These are phyloP conservation scores for Erodium chrysanthum DNA, from an alignment of 441 rosid genomes.

Conservation along the genomic window DNA sequence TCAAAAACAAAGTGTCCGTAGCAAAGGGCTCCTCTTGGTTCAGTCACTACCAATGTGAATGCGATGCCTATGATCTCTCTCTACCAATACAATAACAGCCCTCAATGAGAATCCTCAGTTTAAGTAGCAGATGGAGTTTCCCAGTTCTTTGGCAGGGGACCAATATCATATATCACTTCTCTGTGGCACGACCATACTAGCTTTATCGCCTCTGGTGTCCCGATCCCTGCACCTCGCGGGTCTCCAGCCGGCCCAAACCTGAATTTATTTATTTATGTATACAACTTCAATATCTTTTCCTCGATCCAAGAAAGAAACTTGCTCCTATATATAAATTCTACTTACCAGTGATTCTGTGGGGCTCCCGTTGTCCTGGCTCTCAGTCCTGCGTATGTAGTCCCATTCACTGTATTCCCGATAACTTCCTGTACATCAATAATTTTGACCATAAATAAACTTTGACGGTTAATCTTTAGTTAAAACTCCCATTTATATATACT, in stretches of 20 bases:
- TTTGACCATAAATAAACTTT: neutral
- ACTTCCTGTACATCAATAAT: constrained; percentile 50
- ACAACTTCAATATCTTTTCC: neutral
- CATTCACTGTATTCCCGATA: constrained; percentile 77
- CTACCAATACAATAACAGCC: neutral
- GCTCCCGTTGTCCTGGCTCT: constrained; percentile 97
- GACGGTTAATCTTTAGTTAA: neutral
- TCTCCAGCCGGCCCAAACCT: constrained; percentile 99
- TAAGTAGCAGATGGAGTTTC: constrained; percentile 72
- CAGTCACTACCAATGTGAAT: neutral
- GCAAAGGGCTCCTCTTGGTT: neutral
- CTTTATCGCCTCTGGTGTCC: constrained; percentile 94
- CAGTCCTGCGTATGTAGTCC: constrained; percentile 88
- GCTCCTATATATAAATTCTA: neutral
- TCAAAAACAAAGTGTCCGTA: neutral
- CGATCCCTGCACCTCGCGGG: constrained; percentile 97
- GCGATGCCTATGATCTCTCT: neutral
- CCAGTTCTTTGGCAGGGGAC: constrained; percentile 73
- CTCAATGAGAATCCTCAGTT: constrained; percentile 6
- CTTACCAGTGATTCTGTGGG: constrained; percentile 95
- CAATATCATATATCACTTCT: constrained; percentile 75
- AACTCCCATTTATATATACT: neutral
- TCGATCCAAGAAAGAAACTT: neutral
- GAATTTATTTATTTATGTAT: neutral
- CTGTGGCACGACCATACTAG: constrained; percentile 98